A percentile compares a stretch with the other conserved stretches of the same genome.
These are phyloP conservation scores for Chlorella sp. DNA, from an alignment of 139 green algal species.

Conservation along the genomic window DNA sequence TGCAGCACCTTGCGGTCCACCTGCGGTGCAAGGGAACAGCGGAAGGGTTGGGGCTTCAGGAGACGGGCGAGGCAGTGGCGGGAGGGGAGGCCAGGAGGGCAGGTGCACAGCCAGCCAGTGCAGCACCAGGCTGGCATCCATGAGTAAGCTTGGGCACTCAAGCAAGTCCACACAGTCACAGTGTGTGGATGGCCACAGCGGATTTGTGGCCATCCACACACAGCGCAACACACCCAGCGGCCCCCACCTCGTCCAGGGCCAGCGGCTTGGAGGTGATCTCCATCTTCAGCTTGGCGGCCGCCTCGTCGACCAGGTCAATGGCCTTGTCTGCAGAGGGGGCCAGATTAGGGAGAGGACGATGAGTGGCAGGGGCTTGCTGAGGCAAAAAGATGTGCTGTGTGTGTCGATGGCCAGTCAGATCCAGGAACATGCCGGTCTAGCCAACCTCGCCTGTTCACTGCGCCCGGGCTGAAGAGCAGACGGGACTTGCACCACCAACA, in stretches of 20 bases:
- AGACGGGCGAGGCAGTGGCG: neutral
- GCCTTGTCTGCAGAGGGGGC: conserved; percentile 75
- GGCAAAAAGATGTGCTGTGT: too few species aligned
- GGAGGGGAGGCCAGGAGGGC: neutral
- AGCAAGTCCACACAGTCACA: too few species aligned
- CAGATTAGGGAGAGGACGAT: too few species aligned
- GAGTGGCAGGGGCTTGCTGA: too few species aligned
- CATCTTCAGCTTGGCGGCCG: conserved; percentile 98
- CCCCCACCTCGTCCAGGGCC: conserved; percentile 94
- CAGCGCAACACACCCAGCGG: neutral
- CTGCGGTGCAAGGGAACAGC: neutral
- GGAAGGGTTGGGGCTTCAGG: neutral
- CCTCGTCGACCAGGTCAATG: conserved; percentile 97
- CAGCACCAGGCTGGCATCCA: neutral
- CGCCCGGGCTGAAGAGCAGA: too few species aligned
- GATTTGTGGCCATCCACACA: neutral
- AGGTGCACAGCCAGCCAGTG: too few species aligned
- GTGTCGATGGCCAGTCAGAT: too few species aligned
- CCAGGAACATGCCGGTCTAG: too few species aligned
- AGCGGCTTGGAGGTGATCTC: conserved; percentile 98
- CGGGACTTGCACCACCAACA: too few species aligned
- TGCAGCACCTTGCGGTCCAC: conserved; percentile 64
- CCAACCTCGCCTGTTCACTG: too few species aligned
- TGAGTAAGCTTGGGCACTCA: neutral
- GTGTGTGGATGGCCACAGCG: too few species aligned